These are phyloP conservation scores for Amylocarpus encephaloides DNA, from an alignment of 2,329 filamentous ascomycete genomes.

Conservation along the genomic window DNA sequence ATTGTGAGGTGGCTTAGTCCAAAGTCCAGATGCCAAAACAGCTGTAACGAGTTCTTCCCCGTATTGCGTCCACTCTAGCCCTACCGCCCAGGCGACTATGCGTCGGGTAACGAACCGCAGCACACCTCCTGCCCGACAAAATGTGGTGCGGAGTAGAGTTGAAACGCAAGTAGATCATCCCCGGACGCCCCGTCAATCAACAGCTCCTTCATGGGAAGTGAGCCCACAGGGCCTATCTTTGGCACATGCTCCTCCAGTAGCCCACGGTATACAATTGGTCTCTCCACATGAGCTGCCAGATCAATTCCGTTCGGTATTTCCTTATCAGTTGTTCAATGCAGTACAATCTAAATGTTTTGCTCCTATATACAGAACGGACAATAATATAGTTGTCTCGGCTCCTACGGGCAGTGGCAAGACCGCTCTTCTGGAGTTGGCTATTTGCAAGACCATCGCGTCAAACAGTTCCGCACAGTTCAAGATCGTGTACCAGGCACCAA, in stretches of 20 bases:
- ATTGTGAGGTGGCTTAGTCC: conserved; percentile 16
- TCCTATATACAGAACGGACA: conserved; percentile 56
- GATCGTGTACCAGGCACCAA: conserved; percentile 78
- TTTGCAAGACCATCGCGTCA: conserved; percentile 61
- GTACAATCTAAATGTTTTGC: conserved; percentile 76
- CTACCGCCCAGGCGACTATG: conserved; percentile 23
- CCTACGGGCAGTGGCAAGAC: conserved; percentile 86
- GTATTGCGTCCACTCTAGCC: conserved; percentile 22
- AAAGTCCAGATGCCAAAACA: conserved; percentile 13
- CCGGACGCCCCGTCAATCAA: conserved; percentile 12
- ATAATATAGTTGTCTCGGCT: conserved; percentile 74
- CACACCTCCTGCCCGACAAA: not conserved
- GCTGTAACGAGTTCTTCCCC: conserved; percentile 19
- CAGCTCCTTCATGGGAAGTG: not conserved
- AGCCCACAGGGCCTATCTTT: conserved; percentile 15
- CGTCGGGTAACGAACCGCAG: conserved; percentile 18
- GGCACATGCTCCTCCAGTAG: conserved; percentile 27
- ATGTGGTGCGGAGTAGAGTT: not conserved
- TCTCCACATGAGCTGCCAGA: conserved; percentile 59
- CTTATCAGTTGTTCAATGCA: conserved; percentile 71
- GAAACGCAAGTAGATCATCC: conserved; percentile 1
- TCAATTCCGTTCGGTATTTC: conserved; percentile 62
- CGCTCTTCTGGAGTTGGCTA: conserved; percentile 71
- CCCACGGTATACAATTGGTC: conserved; percentile 51
- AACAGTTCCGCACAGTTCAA: conserved; percentile 61